Base-by-base conservation (phyloP, 1,284 basidiomycete genomes). In the Pseudozyma hubeiensis region DNA sequence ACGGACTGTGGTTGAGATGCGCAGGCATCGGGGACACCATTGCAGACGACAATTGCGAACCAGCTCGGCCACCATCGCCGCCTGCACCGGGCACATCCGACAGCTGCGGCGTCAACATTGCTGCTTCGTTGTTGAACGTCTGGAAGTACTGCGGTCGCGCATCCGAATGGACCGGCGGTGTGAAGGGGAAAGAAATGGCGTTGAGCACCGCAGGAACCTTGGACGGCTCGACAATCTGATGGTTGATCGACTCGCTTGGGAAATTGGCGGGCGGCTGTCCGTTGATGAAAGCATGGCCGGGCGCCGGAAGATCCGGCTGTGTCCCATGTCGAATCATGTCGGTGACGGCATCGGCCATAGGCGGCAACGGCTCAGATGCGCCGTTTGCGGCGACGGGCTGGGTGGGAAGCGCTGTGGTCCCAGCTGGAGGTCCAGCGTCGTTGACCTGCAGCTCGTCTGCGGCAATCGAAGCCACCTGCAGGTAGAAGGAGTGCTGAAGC, bases 121-220 rank as follows among this genome's bases (percentile, higher is more conserved):
- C 64, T 29, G 60, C 55, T 33, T 80, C 78, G 56, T 74, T 55
- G 47, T 51, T 58, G 60, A 79, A 33, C 39, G 55, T 55, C 37
- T 73, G 64, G 35, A 73, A 73, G 64, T 70, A 74, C 31, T 68
- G 77, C 17, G 57, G 53, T 7, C 77, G 64, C 37, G 65, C 52
- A 34, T 75, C 73, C 33, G 75, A 58, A 33, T 77, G 72, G 3
- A 78, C 64, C 1, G 80, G 80, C 4, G 80, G 80, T 33, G 80
- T 82, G 46, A 79, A 82, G 10, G 80, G 80, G 50, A 78, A 82
- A 4, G 72, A 62, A 52, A 82, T 78, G 9, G 78, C 76, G 35
- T 69, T 68, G 11, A 82, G 55, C 31, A 82, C 63, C 4, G 73
- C 70, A 11, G 80, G 63, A 11, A 78, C 79, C 54, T 73, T 80